Base-by-base conservation (phyloP, 2,329 filamentous ascomycete genomes). In the Ambrosiella xylebori region DNA sequence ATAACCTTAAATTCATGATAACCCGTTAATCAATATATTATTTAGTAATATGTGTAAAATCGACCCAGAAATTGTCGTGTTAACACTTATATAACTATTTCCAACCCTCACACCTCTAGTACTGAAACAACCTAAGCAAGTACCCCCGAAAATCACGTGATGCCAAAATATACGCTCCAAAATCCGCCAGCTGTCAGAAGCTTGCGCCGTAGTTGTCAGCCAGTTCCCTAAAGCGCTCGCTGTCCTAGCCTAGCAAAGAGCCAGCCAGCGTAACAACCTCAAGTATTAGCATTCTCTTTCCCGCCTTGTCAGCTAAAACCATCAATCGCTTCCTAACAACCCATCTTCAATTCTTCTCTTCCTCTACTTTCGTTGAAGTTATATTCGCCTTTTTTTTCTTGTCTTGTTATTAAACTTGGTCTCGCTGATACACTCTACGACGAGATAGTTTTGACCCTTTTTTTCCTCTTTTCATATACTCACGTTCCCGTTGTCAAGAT, bases 401-500 rank as follows among this genome's bases (percentile, higher is more conserved):
- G 13, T 19, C 17, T 51, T 51, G 17, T 47, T 13, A 15, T 8
- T 8, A 17, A 47, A 47, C 11, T 56, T 56, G 8, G 11, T 45
- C 15, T 41, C 36, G 7, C 3, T 9, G 54, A 45, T 15, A 13
- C 7, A 45, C 57, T 54, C 62, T 62, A 59, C 41, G 39, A 27
- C 47, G 47, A 37, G 9, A 11, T 51, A 27, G 9, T 13, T 49
- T 51, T 51, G 12, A 0, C 11, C 35, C 19, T 51, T 35, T 19
- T 51, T 51, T 57, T 60, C 59, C 55, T 41, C 62, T 36, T 51
- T 27, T n/a, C 47, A 12, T 17, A 27, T n/a, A 65, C 63, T 61
- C 64, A 57, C 61, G 68, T 65, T 63, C 68, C 68, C 63, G 76
- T 84, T 74, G 68, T 41, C 52, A 54, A 54, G 40, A 91, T 93